phyloP scores from a whole-genome alignment of 176 grass and related monocot genomes.

The Olyra latifolia region DNA sequence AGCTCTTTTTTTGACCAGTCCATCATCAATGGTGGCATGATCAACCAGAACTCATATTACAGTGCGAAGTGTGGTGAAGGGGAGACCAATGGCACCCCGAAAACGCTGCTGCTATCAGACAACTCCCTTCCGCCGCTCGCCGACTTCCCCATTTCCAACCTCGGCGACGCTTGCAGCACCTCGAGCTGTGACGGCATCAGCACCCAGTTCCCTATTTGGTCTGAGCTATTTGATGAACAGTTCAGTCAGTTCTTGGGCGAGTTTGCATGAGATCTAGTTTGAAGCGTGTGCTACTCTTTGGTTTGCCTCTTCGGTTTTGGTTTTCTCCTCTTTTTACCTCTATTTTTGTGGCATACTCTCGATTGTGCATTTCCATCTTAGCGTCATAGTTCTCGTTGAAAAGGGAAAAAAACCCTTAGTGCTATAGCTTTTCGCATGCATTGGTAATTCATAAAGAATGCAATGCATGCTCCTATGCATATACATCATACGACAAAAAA shows the following conservation, averaged over 20 bases:
- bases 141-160: conserved; percentile 69
- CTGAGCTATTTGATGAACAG: conserved; percentile 66
- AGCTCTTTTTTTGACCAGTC: conserved; percentile 55
- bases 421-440: conserved; percentile 46
- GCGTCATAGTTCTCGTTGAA: conserved; percentile 30
- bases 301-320: conserved; percentile 45
- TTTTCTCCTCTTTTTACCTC: conserved; percentile 31
- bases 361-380: conserved; percentile 40
- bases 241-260: conserved; percentile 64
- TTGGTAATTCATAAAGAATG: conserved; percentile 34
- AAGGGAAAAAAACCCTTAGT: conserved; percentile 34
- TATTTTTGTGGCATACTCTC: conserved; percentile 28
- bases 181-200: conserved; percentile 68
- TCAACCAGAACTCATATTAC: conserved; percentile 36
- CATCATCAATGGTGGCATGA: conserved; percentile 26
- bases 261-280: conserved; percentile 54
- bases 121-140: conserved; percentile 69
- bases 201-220: conserved; percentile 50
- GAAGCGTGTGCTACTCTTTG: conserved; percentile 19
- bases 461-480: conserved; percentile 41
- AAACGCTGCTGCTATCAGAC: conserved; percentile 45
- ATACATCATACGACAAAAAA: conserved; percentile 41
- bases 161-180: conserved; percentile 61
- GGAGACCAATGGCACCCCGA: conserved; percentile 40
- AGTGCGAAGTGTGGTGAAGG: conserved; percentile 31